Percentiles rank a stretch among this genome's conserved stretches.
Conservation (phyloP, 2,329 filamentous ascomycete species). For the Phialophora tarda region DNA sequence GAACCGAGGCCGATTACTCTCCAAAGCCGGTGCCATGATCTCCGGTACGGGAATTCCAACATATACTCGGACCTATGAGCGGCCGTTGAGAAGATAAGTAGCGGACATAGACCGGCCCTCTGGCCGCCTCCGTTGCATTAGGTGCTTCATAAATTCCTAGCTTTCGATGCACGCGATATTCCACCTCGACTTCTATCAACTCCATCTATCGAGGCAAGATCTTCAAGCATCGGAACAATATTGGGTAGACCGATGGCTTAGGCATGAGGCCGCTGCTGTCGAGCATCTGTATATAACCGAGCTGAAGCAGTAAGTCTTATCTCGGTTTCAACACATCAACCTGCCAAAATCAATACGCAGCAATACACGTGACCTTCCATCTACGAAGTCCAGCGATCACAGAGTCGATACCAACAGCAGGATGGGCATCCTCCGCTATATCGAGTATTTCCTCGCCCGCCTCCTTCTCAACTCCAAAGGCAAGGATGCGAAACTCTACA, state of each 20-base stretch:
- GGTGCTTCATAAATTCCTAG: neutral
- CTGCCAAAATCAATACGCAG: neutral
- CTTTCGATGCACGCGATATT: neutral
- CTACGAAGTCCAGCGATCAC: neutral
- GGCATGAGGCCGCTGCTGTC: neutral
- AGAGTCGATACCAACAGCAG: neutral
- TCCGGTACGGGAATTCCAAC: neutral
- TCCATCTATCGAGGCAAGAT: neutral
- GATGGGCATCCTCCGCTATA: slow-evolving; percentile 25
- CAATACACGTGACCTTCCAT: neutral
- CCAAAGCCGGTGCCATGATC: neutral
- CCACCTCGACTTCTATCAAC: neutral
- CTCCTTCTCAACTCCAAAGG: slow-evolving; percentile 22
- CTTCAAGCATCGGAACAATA: neutral
- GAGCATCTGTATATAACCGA: neutral
- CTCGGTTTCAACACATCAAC: neutral
- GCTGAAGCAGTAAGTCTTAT: neutral
- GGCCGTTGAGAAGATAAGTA: neutral
- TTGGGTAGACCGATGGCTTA: neutral
- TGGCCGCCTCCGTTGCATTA: neutral
- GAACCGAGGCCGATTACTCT: neutral
- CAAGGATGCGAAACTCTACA: slow-evolving; percentile 30
- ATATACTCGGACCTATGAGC: neutral
- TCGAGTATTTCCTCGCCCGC: slow-evolving; percentile 31
- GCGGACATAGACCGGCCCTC: neutral